phyloP scores from a whole-genome alignment of 192 early-diverging fungal species.

The Coemansia nantahalensis region DNA sequence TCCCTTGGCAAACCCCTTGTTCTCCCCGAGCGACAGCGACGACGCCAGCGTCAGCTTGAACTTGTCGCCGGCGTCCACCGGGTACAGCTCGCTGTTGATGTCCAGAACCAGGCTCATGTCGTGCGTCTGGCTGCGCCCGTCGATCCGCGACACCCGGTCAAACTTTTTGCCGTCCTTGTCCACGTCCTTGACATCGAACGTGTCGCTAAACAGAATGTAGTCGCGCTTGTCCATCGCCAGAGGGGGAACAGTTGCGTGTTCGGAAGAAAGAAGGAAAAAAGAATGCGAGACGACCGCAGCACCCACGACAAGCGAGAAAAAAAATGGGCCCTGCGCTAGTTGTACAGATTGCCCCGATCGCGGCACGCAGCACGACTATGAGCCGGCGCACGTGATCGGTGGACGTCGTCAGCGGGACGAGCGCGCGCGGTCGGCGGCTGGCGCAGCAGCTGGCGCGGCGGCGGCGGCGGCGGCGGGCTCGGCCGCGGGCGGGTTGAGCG shows the following conservation, averaged over 20 bases:
- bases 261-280: too few relatives aligned
- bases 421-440: background rate
- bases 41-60: constrained; percentile 79
- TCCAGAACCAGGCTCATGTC: constrained; percentile 92
- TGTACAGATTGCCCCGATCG: too few relatives aligned
- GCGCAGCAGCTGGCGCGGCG: too few relatives aligned
- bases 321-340: too few relatives aligned
- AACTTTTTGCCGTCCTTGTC: constrained; percentile 92
- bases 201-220: constrained; percentile 82
- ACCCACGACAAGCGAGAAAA: too few relatives aligned
- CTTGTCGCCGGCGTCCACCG: constrained; percentile 79
- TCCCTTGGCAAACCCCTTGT: constrained; percentile 50
- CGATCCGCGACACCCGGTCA: constrained; percentile 89
- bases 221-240: constrained; percentile 64
- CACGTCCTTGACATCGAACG: constrained; percentile 86
- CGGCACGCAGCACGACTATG: too few relatives aligned
- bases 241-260: too few relatives aligned
- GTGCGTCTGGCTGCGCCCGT: constrained; percentile 75
- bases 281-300: too few relatives aligned
- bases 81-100: constrained; percentile 94
- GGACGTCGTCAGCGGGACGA: constrained; percentile 1
- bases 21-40: constrained; percentile 59
- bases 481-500: constrained; percentile 20
- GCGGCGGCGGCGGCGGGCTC: too few relatives aligned
- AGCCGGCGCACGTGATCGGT: too few relatives aligned